Percentiles rank a stretch among this genome's conserved stretches.
These are phyloP conservation scores for Magnusiomyces sp. DNA, from an alignment of 1,139 yeast species.

Conservation along the genomic window DNA sequence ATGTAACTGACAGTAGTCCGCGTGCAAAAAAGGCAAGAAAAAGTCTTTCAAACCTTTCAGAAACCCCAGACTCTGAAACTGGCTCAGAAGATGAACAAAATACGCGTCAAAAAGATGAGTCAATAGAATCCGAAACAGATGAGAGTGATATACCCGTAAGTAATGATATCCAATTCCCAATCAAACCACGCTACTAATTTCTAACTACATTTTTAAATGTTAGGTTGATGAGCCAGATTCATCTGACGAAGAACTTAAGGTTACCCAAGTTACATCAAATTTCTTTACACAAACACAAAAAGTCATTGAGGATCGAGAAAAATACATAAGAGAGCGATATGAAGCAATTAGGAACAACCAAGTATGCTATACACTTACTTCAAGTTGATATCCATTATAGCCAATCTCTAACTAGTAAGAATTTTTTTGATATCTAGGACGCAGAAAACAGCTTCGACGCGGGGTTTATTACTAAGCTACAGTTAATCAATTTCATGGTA, in stretches of 20 bases:
- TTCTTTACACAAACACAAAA: neutral
- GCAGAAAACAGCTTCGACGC: conserved; percentile 6
- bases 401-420: neutral
- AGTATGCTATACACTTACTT: neutral
- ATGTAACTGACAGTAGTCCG: too few species aligned
- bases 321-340: neutral
- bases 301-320: neutral
- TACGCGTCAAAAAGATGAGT: too few species aligned
- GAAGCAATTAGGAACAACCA: neutral
- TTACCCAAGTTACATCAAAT: neutral
- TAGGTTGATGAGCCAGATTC: neutral
- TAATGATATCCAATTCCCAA: too few species aligned
- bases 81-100: too few species aligned
- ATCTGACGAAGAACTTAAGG: neutral
- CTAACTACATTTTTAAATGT: too few species aligned
- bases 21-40: too few species aligned
- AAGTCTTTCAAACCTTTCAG: too few species aligned
- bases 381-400: neutral
- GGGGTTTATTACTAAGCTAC: conserved; percentile 23
- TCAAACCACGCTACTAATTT: too few species aligned
- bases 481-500: conserved; percentile 27
- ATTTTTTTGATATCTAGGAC: neutral
- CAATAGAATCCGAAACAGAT: too few species aligned
- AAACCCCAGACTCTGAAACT: too few species aligned
- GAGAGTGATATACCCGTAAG: too few species aligned